Conservation (phyloP, 495 filamentous ascomycete genomes). For the Daldinia bambusicola region DNA sequence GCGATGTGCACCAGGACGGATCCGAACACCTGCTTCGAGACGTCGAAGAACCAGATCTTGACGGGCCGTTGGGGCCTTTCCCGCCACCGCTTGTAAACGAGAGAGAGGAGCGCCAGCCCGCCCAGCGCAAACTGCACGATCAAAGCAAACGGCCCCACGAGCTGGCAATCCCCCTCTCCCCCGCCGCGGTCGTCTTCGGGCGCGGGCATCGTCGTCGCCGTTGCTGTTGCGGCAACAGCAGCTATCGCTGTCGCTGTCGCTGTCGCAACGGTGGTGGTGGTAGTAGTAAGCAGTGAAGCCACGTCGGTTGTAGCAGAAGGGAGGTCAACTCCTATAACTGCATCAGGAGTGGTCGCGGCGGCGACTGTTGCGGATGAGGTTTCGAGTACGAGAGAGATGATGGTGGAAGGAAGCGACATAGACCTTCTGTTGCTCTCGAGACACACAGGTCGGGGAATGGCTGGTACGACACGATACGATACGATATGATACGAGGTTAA, state of each 20-base stretch:
- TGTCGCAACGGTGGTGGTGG: conserved; percentile 48
- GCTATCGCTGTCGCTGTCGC: conserved; percentile 43
- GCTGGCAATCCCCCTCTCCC: conserved; percentile 73
- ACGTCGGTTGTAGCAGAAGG: conserved; percentile 44
- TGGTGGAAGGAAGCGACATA: conserved; percentile 44
- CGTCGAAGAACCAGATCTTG: conserved; percentile 97
- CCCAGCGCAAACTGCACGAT: conserved; percentile 91
- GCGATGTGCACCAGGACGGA: conserved; percentile 88
- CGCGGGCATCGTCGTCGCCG: conserved; percentile 29
- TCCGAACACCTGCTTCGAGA: conserved; percentile 96
- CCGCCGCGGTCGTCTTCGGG: conserved; percentile 31
- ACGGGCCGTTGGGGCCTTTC: conserved; percentile 91
- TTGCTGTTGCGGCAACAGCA: conserved; percentile 33
- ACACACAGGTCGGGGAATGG: conserved; percentile 25
- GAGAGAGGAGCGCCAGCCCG: conserved; percentile 78
- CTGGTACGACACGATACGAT: too few relatives aligned
- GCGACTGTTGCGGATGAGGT: conserved; percentile 44
- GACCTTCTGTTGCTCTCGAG: conserved; percentile 22
- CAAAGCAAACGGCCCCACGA: conserved; percentile 88
- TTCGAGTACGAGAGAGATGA: conserved; percentile 28
- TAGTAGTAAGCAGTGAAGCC: conserved; percentile 45
- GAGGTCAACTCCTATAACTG: conserved; percentile 46
- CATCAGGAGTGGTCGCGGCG: conserved; percentile 42
- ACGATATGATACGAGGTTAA: conserved; percentile 5
- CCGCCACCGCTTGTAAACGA: conserved; percentile 93